Percentiles rank a stretch among this genome's conserved stretches.
Conservation (phyloP, 306 rosid genomes). For the Herpetospermum pedunculosum region DNA sequence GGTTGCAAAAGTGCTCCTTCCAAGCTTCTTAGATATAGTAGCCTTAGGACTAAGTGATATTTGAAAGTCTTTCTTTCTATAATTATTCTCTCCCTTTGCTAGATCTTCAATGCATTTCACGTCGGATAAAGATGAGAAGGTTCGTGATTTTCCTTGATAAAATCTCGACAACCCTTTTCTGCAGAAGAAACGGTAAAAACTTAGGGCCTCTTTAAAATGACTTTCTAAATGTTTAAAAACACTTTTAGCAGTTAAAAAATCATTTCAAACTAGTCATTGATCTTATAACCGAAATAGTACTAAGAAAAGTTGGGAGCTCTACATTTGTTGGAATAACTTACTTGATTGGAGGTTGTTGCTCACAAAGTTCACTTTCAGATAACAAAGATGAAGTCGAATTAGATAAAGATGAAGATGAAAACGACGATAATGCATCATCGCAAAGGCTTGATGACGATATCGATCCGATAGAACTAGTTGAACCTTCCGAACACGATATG, state of each 20-base stretch:
- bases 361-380: neutral
- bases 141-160: slow-evolving; percentile 26
- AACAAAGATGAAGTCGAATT: neutral
- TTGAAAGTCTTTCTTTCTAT: slow-evolving; percentile 14
- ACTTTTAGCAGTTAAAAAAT: too few species aligned
- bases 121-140: slow-evolving; percentile 25
- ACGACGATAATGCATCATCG: neutral
- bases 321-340: neutral
- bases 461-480: neutral
- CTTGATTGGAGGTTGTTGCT: neutral
- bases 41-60: slow-evolving; percentile 16
- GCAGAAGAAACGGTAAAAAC: neutral
- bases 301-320: neutral
- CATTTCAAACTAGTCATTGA: too few species aligned
- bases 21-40: slow-evolving; percentile 18
- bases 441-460: neutral
- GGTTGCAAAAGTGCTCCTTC: neutral
- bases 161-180: slow-evolving; percentile 35
- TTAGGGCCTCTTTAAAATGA: too few species aligned
- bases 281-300: too few species aligned
- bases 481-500: neutral
- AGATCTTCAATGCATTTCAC: slow-evolving; percentile 27
- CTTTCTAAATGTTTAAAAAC: too few species aligned
- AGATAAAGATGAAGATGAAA: neutral
- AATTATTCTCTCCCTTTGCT: slow-evolving; percentile 23